Conservation (phyloP, 2,329 filamentous ascomycete genomes). For the Venturiaceae sp. region DNA sequence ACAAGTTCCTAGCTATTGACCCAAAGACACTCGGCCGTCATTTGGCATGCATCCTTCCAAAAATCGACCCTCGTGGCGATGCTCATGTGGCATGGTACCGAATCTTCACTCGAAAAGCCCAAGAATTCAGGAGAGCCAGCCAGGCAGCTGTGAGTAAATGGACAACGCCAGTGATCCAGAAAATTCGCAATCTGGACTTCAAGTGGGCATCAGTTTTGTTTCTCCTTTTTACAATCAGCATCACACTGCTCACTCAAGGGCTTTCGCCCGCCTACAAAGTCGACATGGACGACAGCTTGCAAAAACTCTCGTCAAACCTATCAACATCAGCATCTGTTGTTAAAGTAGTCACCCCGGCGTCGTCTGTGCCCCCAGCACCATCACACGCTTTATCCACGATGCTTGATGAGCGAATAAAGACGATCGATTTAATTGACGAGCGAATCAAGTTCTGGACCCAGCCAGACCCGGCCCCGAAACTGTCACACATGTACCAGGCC, state of each 20-base stretch:
- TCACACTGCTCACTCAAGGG: not conserved
- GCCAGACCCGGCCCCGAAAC: not conserved
- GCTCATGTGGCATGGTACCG: not conserved
- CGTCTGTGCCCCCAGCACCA: not conserved
- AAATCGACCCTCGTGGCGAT: not conserved
- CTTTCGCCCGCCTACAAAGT: not conserved
- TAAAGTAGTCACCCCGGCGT: not conserved
- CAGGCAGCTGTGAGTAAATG: not conserved
- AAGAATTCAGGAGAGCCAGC: not conserved
- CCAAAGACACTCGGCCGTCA: conserved; percentile 1
- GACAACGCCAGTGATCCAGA: not conserved
- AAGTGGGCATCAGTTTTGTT: not conserved
- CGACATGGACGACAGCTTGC: not conserved
- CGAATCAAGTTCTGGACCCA: conserved; percentile 1
- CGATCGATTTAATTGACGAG: not conserved
- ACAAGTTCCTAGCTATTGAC: conserved; percentile 6
- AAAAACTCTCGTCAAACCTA: not conserved
- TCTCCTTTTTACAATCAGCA: not conserved
- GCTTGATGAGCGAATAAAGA: not conserved
- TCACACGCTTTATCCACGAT: not conserved
- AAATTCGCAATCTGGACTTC: not conserved
- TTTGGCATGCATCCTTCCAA: not conserved
- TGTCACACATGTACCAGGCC: not conserved
- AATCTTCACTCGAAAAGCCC: not conserved
- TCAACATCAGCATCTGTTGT: not conserved